Percentiles rank a stretch among this genome's conserved stretches.
Conservation (phyloP, 495 filamentous ascomycete species). For the Pseudomonodictys pantanalensis region DNA sequence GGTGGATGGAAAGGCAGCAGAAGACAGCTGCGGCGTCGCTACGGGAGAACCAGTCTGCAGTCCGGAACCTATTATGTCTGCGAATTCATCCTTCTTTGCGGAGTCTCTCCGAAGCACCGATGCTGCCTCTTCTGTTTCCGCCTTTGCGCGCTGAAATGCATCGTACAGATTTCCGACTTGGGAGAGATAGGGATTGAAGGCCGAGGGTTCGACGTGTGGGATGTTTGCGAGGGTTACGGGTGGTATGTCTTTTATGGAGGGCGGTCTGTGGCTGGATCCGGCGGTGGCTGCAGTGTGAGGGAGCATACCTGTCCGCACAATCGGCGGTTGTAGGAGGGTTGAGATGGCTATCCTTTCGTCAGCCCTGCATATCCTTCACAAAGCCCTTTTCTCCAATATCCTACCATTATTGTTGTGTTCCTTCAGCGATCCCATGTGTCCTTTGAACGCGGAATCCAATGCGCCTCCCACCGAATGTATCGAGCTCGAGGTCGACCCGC, state of each 20-base stretch:
- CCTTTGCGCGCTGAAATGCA: conserved; percentile 73
- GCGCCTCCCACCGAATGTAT: conserved; percentile 64
- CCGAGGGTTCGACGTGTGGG: conserved; percentile 70
- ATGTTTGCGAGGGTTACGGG: conserved; percentile 92
- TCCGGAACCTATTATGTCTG: conserved; percentile 37
- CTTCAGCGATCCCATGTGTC: conserved; percentile 58
- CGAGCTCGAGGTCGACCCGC: conserved; percentile 85
- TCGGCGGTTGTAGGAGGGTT: conserved; percentile 84
- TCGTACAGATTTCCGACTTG: conserved; percentile 81
- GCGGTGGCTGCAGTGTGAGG: conserved; percentile 67
- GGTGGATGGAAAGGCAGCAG: conserved; percentile 45
- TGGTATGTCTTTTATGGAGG: conserved; percentile 89
- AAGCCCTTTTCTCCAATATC: conserved; percentile 5
- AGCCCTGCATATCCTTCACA: background rate
- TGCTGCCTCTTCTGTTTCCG: conserved; percentile 53
- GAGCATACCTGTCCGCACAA: conserved; percentile 79
- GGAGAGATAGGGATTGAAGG: conserved; percentile 78
- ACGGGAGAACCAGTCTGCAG: conserved; percentile 18
- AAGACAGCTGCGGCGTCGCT: conserved; percentile 15
- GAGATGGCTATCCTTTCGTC: conserved; percentile 68
- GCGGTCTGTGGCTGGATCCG: conserved; percentile 69
- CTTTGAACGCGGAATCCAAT: conserved; percentile 61
- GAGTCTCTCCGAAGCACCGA: conserved; percentile 40
- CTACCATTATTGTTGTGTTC: conserved; percentile 80
- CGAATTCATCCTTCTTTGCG: conserved; percentile 52